A percentile compares a stretch with the other conserved stretches of the same genome.
These are phyloP conservation scores for Rhodotorula sp. DNA, from an alignment of 1,284 basidiomycete genomes.

Conservation along the genomic window DNA sequence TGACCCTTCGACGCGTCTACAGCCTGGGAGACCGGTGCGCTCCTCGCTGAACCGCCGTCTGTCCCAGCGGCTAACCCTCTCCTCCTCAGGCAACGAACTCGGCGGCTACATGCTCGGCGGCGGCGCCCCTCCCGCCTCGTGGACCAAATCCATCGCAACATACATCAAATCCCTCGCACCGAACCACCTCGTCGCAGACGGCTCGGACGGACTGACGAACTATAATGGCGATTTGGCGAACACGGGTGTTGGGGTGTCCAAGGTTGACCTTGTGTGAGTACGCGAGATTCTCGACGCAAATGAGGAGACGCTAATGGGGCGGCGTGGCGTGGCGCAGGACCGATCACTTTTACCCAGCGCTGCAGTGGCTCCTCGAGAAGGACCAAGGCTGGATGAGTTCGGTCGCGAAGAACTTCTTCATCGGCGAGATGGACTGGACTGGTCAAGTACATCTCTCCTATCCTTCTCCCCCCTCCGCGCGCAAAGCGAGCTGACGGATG, in stretches of 20 bases:
- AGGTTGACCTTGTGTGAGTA: slow-evolving; percentile 37
- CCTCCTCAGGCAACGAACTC: slow-evolving; percentile 48
- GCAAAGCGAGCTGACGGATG: neutral
- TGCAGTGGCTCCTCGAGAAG: slow-evolving; percentile 39
- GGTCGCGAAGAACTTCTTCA: slow-evolving; percentile 30
- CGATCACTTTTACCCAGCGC: slow-evolving; percentile 44
- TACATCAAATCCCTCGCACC: slow-evolving; percentile 50
- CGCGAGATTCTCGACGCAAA: too few relatives aligned
- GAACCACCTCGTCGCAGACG: slow-evolving; percentile 47
- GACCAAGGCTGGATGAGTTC: slow-evolving; percentile 27
- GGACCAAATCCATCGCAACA: slow-evolving; percentile 49
- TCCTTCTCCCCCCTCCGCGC: neutral
- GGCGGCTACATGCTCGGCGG: slow-evolving; percentile 45
- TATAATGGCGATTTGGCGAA: slow-evolving; percentile 26
- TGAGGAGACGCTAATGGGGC: neutral
- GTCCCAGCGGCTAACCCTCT: too few relatives aligned
- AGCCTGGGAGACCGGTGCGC: slow-evolving; percentile 48
- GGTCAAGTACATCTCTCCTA: slow-evolving; percentile 12
- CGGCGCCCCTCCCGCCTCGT: slow-evolving; percentile 46
- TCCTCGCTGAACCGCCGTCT: too few relatives aligned
- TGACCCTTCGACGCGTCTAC: neutral
- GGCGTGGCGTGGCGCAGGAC: slow-evolving; percentile 28
- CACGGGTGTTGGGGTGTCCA: slow-evolving; percentile 18
- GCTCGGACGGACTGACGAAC: slow-evolving; percentile 40
- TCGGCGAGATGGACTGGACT: slow-evolving; percentile 45